A percentile compares a stretch with the other conserved stretches of the same genome.
phyloP scores from a whole-genome alignment of 805 yeast genomes.

The Zygosaccharomyces rouxii region DNA sequence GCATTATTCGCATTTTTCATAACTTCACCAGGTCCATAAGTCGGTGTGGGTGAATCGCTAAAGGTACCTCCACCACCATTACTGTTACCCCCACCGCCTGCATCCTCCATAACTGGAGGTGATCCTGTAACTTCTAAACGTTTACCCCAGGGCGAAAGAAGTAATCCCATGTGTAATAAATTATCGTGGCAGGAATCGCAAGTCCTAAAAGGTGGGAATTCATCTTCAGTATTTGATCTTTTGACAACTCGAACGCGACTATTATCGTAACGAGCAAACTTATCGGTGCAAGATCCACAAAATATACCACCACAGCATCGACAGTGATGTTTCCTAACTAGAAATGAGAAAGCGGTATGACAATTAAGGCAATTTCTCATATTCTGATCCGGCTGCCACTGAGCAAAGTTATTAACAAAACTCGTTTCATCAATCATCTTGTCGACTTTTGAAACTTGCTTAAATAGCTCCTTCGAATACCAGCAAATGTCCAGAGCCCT shows the following conservation, averaged over 20 bases:
- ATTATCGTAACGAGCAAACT: conserved; percentile 29
- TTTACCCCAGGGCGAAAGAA: conserved; percentile 22
- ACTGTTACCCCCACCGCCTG: neutral
- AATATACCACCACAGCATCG: conserved; percentile 64
- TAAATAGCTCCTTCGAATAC: neutral
- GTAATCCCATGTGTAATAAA: conserved; percentile 29
- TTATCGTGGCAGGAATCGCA: conserved; percentile 56
- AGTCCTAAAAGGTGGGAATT: conserved; percentile 53
- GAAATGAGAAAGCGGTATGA: conserved; percentile 41
- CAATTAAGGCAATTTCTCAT: conserved; percentile 45
- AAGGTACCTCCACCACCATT: neutral
- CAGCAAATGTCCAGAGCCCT: neutral
- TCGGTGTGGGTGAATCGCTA: conserved; percentile 11
- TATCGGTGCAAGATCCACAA: conserved; percentile 40
- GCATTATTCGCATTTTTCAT: conserved; percentile 26
- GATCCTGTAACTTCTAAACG: conserved; percentile 9
- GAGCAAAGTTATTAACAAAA: conserved; percentile 24
- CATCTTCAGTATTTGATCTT: conserved; percentile 22
- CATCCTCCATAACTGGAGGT: neutral
- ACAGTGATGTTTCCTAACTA: conserved; percentile 64
- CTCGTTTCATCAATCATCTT: conserved; percentile 12
- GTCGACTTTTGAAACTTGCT: neutral
- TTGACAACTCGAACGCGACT: conserved; percentile 26
- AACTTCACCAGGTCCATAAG: conserved; percentile 26
- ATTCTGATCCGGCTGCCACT: conserved; percentile 33